A percentile compares a stretch with the other conserved stretches of the same genome.
Conservation (phyloP, 2,329 filamentous ascomycete genomes). For the Annulohypoxylon truncatum region DNA sequence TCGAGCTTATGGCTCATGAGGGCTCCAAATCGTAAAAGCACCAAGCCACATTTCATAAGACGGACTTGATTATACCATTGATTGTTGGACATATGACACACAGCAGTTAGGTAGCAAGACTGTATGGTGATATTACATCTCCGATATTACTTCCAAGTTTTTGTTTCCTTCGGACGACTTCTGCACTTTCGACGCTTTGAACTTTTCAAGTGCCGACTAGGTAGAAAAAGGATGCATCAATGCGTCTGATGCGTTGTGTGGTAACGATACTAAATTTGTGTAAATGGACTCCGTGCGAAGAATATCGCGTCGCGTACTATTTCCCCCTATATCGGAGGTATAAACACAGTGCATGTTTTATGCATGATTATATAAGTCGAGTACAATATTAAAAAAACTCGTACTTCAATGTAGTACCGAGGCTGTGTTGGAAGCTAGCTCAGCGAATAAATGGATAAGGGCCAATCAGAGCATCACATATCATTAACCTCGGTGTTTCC, state of each 20-base stretch:
- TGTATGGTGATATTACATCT: constrained; percentile 1
- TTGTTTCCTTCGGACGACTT: neutral
- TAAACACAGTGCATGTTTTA: neutral
- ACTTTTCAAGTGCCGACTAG: neutral
- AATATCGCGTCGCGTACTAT: neutral
- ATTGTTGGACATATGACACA: neutral
- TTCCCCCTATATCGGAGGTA: neutral
- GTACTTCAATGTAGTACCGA: constrained; percentile 22
- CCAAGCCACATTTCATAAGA: constrained; percentile 1
- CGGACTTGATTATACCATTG: neutral
- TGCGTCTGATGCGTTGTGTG: neutral
- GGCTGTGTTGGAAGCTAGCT: constrained; percentile 25
- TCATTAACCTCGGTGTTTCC: constrained; percentile 38
- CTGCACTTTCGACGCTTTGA: neutral
- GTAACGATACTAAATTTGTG: neutral
- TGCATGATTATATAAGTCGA: constrained; percentile 14
- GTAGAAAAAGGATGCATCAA: neutral
- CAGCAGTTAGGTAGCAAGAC: neutral
- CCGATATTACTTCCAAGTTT: constrained; percentile 4
- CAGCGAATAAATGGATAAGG: neutral
- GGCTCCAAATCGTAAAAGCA: neutral
- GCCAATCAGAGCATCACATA: constrained; percentile 10
- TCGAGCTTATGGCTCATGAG: constrained; percentile 14
- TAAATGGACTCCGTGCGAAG: constrained; percentile 6
- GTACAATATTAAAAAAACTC: constrained; percentile 1